Percentiles rank a stretch among this genome's conserved stretches.
Conservation (phyloP, 2,329 filamentous ascomycete genomes). For the Neurospora sp. region DNA sequence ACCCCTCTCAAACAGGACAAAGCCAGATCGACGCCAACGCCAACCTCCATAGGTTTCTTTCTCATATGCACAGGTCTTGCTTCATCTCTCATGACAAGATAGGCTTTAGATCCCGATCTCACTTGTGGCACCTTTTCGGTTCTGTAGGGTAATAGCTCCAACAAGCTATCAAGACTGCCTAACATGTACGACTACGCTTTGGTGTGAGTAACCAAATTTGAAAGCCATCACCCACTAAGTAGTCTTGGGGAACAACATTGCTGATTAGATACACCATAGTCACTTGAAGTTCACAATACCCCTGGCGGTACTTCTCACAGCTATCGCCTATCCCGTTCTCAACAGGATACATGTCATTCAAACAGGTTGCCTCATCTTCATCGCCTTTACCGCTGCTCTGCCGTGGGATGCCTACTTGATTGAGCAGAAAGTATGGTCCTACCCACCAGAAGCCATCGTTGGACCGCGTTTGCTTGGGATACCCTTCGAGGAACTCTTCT, state of each 20-base stretch:
- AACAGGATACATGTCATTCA: constrained; percentile 54
- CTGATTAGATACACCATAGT: constrained; percentile 25
- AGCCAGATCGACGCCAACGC: background rate
- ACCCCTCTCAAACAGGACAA: background rate
- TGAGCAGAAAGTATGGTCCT: constrained; percentile 58
- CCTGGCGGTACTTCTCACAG: constrained; percentile 46
- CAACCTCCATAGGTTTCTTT: background rate
- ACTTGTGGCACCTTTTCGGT: background rate
- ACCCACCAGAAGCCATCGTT: constrained; percentile 53
- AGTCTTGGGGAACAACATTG: background rate
- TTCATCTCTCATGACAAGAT: background rate
- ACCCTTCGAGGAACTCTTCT: constrained; percentile 64
- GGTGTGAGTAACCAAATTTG: constrained; percentile 9
- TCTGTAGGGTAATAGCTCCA: background rate
- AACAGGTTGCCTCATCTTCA: constrained; percentile 46
- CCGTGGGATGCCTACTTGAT: constrained; percentile 74
- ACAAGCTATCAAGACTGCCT: background rate
- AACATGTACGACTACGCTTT: constrained; percentile 18
- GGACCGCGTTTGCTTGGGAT: constrained; percentile 55
- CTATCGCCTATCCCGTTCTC: constrained; percentile 50
- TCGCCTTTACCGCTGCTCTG: constrained; percentile 58
- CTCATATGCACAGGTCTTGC: background rate
- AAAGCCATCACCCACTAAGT: background rate
- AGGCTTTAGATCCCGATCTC: background rate
- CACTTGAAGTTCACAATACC: constrained; percentile 60